Evolutionary conservation across 169 alveolate genomes (phyloP), one percentile per base, ranked within the genome.

Genomic region (Theileria annulata): DNA sequence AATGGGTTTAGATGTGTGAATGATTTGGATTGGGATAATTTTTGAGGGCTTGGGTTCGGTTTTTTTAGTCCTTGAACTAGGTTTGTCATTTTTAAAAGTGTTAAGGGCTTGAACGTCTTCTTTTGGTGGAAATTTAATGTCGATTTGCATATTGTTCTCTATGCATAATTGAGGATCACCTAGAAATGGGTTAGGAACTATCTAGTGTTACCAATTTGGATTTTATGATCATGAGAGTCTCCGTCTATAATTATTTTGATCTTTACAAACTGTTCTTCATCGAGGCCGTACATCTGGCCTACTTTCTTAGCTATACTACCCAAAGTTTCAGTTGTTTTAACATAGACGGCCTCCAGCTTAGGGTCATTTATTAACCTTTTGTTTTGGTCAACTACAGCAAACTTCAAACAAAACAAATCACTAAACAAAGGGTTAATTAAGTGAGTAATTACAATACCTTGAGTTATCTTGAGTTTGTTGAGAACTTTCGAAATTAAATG

Each of bases 101-200:
- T n/a, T n/a, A 58, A 23, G 17, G 15, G 35, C 35, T 21, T 42
- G 3, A 42, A n/a, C 2, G 19, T 62, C 71, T 30, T 62, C 71
- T 21, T 62, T 62, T 19, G 66, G 76, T 27, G 89, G 89, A 33
- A 82, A 82, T 30, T 25, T 74, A 1, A 82, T 25, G 31, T 82
- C 89, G 17, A 82, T 51, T 51, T 82, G 89, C 85, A 76, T 77
- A 27, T 76, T 81, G 19, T 82, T 75, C 66, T 82, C 89, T 10
- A 82, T 37, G 47, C 77, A 71, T 12, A 82, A 54, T 67, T 48
- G 31, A 27, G 67, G 76, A 21, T 69, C 63, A 17, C 66, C 76
- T 68, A 33, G 13, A 48, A n/a, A 13, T 6, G 23, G 51, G 30
- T 21, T 17, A 25, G 10, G 9, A 23, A 19, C 58, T 23, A 35